These are phyloP conservation scores for Melanomma pulvis-pyrius DNA, from an alignment of 495 filamentous ascomycete species.

Conservation along the genomic window DNA sequence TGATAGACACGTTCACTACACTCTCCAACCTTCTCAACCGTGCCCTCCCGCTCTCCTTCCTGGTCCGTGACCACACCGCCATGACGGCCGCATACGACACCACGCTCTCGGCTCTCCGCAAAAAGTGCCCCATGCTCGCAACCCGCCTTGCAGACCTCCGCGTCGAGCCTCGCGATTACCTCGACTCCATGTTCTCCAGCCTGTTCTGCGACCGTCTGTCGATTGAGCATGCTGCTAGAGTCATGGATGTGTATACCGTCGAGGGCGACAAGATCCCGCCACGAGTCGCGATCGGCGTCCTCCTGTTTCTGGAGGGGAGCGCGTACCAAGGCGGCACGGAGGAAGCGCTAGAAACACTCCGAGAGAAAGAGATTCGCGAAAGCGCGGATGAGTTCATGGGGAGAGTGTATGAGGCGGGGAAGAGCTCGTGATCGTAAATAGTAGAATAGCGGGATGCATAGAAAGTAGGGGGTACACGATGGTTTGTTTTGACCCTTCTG, in stretches of 20 bases:
- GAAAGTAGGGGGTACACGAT: not conserved
- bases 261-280: slow-evolving; percentile 85
- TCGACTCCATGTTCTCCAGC: slow-evolving; percentile 62
- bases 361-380: slow-evolving; percentile 52
- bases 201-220: slow-evolving; percentile 60
- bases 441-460: not conserved
- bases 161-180: slow-evolving; percentile 55
- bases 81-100: slow-evolving; percentile 72
- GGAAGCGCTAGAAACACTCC: slow-evolving; percentile 57
- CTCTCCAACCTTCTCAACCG: slow-evolving; percentile 91
- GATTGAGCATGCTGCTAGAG: slow-evolving; percentile 74
- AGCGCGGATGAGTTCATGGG: slow-evolving; percentile 71
- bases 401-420: slow-evolving; percentile 69
- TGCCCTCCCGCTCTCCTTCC: slow-evolving; percentile 83
- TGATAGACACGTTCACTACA: slow-evolving; percentile 73
- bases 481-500: too few relatives aligned
- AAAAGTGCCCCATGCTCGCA: slow-evolving; percentile 62
- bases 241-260: slow-evolving; percentile 95
- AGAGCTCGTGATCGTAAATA: slow-evolving; percentile 36
- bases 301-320: slow-evolving; percentile 64
- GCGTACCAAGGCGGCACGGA: slow-evolving; percentile 58
- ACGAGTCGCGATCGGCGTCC: slow-evolving; percentile 72
- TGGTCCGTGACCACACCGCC: slow-evolving; percentile 72
- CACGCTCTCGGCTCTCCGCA: slow-evolving; percentile 67
- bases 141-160: slow-evolving; percentile 61